These are phyloP conservation scores for Phyllosticta paracitricarpa DNA, from an alignment of 2,329 filamentous ascomycete species.

Conservation along the genomic window DNA sequence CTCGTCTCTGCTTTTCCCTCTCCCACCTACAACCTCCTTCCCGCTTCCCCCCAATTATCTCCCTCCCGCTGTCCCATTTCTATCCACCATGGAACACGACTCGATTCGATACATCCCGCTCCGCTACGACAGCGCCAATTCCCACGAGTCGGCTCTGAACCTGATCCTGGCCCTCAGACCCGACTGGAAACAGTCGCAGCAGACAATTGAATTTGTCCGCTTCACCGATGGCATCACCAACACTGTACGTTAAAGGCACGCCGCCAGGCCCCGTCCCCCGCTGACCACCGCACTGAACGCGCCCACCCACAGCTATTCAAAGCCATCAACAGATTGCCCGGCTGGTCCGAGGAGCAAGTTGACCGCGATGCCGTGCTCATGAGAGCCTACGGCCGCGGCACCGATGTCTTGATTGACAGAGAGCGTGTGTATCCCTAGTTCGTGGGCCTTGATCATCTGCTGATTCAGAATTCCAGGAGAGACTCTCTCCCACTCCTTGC, in stretches of 20 bases:
- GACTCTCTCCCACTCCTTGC: slow-evolving; percentile 65
- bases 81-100: slow-evolving; percentile 9
- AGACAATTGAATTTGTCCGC: slow-evolving; percentile 71
- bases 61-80: background rate
- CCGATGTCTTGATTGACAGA: slow-evolving; percentile 90
- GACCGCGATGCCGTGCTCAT: slow-evolving; percentile 81
- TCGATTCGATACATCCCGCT: slow-evolving; percentile 54
- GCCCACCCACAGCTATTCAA: slow-evolving; percentile 50
- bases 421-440: slow-evolving; percentile 52
- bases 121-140: slow-evolving; percentile 66
- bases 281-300: slow-evolving; percentile 2
- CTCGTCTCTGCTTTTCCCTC: background rate
- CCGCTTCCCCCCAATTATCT: background rate
- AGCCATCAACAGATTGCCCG: slow-evolving; percentile 59
- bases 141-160: slow-evolving; percentile 65
- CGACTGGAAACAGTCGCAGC: slow-evolving; percentile 66
- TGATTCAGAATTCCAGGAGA: slow-evolving; percentile 35
- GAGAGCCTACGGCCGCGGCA: slow-evolving; percentile 88
- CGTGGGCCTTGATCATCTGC: background rate
- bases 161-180: slow-evolving; percentile 73
- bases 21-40: background rate
- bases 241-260: slow-evolving; percentile 47
- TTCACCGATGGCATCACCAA: slow-evolving; percentile 99
- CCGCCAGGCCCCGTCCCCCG: slow-evolving; percentile 1
- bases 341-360: slow-evolving; percentile 63